These are phyloP conservation scores for Apiospora koreana DNA, from an alignment of 2,329 filamentous ascomycete genomes.

Conservation along the genomic window DNA sequence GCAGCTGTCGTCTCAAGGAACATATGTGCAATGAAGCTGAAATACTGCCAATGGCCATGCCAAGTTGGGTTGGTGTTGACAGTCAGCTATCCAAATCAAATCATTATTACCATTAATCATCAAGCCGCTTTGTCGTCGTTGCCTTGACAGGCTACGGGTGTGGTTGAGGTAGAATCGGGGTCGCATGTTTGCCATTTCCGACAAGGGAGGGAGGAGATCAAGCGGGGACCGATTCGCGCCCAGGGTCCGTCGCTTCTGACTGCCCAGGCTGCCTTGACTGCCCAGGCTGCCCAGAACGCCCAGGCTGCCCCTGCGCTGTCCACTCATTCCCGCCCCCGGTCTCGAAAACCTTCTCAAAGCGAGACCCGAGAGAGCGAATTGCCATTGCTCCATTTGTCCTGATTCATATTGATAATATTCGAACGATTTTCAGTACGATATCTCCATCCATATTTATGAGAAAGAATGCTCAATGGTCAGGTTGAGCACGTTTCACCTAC, in stretches of 20 bases:
- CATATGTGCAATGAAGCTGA: neutral
- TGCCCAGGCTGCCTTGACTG: neutral
- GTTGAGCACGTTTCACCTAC: neutral
- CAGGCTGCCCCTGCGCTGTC: neutral
- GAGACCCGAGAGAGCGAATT: neutral
- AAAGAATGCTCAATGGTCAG: neutral
- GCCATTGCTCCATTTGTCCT: neutral
- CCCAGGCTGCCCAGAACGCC: too few relatives aligned
- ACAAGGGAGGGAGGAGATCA: neutral
- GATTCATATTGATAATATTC: neutral
- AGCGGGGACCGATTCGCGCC: neutral
- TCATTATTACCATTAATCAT: too few relatives aligned
- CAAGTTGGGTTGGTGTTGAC: neutral
- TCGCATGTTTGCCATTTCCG: neutral
- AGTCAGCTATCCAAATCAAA: neutral
- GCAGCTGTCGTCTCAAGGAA: neutral
- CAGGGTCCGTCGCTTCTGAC: neutral
- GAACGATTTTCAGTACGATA: neutral
- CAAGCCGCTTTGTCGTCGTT: neutral
- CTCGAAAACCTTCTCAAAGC: neutral
- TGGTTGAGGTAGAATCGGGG: neutral
- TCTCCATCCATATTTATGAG: neutral
- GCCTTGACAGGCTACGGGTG: neutral
- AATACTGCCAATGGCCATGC: neutral
- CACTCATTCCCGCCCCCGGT: neutral